Percentiles rank a stretch among this genome's conserved stretches.
Conservation (phyloP, 2,329 filamentous ascomycete genomes). For the Ophiostoma australiae region DNA sequence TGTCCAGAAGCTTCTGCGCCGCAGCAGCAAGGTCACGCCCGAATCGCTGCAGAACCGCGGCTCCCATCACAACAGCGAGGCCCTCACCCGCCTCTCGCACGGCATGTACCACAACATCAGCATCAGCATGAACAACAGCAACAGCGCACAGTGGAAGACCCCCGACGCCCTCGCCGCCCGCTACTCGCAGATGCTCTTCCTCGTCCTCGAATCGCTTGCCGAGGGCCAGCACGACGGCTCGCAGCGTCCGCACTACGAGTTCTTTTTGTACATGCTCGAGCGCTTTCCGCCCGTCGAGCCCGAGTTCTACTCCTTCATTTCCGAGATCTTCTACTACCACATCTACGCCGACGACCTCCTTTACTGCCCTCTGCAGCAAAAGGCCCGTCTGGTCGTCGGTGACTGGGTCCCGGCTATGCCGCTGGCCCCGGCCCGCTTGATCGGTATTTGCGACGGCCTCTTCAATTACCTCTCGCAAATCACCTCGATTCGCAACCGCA, state of each 20-base stretch:
- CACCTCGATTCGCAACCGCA: constrained; percentile 67
- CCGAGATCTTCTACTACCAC: constrained; percentile 83
- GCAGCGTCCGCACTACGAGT: constrained; percentile 74
- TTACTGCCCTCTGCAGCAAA: constrained; percentile 40
- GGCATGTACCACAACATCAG: constrained; percentile 34
- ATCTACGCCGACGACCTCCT: constrained; percentile 61
- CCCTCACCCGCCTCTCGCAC: constrained; percentile 35
- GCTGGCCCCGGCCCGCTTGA: constrained; percentile 52
- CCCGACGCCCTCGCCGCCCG: constrained; percentile 38
- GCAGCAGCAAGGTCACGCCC: constrained; percentile 45
- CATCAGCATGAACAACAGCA: constrained; percentile 37
- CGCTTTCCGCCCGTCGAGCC: constrained; percentile 57
- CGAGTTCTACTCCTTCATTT: constrained; percentile 59
- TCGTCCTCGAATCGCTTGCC: constrained; percentile 53
- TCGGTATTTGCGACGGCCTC: constrained; percentile 78
- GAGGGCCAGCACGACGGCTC: constrained; percentile 58
- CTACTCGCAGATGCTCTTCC: constrained; percentile 60
- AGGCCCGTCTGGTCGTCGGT: constrained; percentile 39
- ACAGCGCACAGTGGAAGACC: constrained; percentile 31
- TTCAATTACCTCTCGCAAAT: constrained; percentile 76
- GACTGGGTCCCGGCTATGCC: constrained; percentile 41
- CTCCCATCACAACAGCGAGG: constrained; percentile 52
- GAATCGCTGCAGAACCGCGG: constrained; percentile 48
- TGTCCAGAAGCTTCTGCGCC: constrained; percentile 48
- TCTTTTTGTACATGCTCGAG: constrained; percentile 67